phyloP scores from a whole-genome alignment of 2,329 filamentous ascomycete species.

The Hymenoscyphus fraxineus region DNA sequence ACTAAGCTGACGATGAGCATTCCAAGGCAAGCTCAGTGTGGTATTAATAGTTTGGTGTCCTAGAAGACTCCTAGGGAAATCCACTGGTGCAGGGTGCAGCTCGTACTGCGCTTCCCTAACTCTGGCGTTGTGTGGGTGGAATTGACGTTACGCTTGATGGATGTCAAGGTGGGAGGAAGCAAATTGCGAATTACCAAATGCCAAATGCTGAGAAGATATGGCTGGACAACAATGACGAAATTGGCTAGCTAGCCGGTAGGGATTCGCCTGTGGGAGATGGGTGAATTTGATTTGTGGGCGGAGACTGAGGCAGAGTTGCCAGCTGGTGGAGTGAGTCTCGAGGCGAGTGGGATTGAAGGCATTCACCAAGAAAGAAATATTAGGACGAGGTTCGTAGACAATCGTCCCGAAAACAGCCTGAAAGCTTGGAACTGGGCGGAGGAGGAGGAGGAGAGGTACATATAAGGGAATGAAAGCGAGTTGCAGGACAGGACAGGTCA shows the following conservation, averaged over 20 bases:
- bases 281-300: background rate
- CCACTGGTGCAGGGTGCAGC: background rate
- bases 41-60: background rate
- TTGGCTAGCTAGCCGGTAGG: background rate
- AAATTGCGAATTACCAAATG: background rate
- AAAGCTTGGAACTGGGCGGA: background rate
- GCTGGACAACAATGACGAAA: background rate
- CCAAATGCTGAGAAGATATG: background rate
- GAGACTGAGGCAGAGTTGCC: background rate
- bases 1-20: background rate
- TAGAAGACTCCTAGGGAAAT: constrained; percentile 1
- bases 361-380: background rate
- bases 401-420: background rate
- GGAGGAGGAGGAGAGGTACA: background rate
- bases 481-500: too few species aligned
- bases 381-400: background rate
- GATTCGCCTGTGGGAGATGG: background rate
- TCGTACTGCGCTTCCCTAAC: constrained; percentile 1
- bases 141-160: background rate
- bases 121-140: background rate
- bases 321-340: background rate
- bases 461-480: too few species aligned
- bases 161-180: background rate
- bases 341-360: background rate
- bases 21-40: background rate